phyloP scores from a whole-genome alignment of 164 flowering plant genomes.

The Kalanchoe fedtschenkoi region DNA sequence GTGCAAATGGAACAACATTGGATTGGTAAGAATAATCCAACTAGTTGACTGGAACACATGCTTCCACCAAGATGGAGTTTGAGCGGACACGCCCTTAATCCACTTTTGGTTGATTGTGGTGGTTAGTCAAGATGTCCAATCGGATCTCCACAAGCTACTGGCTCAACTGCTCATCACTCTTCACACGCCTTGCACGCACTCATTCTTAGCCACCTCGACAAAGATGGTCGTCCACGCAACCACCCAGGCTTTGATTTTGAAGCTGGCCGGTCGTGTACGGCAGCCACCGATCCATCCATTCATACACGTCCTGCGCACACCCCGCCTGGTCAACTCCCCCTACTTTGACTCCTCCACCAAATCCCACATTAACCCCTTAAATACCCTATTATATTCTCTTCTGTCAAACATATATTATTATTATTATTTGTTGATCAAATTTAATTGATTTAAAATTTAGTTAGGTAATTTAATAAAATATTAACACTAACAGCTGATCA shows the following conservation, averaged over 20 bases:
- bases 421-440: neutral
- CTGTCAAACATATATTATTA: neutral
- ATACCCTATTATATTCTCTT: neutral
- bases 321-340: neutral
- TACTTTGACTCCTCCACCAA: neutral
- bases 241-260: neutral
- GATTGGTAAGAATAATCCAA: too few species aligned
- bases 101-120: too few species aligned
- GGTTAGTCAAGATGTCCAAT: neutral
- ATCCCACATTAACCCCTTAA: neutral
- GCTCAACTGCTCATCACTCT: neutral
- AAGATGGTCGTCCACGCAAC: slow-evolving; percentile 1
- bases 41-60: too few species aligned
- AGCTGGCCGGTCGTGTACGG: slow-evolving; percentile 3
- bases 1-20: too few species aligned
- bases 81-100: too few species aligned
- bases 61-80: too few species aligned
- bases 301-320: neutral
- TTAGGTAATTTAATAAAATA: too few species aligned
- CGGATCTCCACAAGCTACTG: neutral
- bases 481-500: neutral
- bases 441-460: neutral
- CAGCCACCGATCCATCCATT: neutral
- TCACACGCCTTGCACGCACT: neutral
- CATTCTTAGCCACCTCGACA: slow-evolving; percentile 1